phyloP scores from a whole-genome alignment of 345 rosid species.

The Capsella bursapastoris region DNA sequence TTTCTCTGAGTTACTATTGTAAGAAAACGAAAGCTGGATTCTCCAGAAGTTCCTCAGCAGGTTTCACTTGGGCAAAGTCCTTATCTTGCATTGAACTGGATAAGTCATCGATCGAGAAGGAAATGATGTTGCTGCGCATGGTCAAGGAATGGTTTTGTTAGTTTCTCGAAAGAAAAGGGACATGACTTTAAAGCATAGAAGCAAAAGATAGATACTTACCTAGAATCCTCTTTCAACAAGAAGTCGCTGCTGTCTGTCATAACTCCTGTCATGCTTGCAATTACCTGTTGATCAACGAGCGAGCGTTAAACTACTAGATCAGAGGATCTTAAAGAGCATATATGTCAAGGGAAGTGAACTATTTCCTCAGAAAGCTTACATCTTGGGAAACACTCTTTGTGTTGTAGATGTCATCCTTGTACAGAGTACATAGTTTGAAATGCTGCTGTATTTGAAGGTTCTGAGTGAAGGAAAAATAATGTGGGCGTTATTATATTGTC shows the following conservation, averaged over 20 bases:
- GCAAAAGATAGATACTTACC: constrained; percentile 47
- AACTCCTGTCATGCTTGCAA: constrained; percentile 88
- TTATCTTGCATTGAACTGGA: constrained; percentile 79
- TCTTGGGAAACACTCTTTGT: constrained; percentile 84
- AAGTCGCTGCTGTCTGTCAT: constrained; percentile 91
- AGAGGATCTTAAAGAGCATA: constrained; percentile 4
- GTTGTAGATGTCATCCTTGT: constrained; percentile 96
- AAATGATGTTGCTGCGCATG: constrained; percentile 56
- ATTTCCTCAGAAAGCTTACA: constrained; percentile 54
- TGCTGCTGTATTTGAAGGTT: constrained; percentile 89
- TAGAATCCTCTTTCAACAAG: constrained; percentile 87
- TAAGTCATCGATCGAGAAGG: constrained; percentile 84
- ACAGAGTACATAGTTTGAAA: constrained; percentile 87
- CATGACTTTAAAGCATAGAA: constrained; percentile 9
- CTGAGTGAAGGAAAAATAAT: constrained; percentile 45
- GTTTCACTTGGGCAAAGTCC: constrained; percentile 77
- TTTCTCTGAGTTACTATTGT: constrained; percentile 30
- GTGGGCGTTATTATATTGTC: constrained; percentile 7
- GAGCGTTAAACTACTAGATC: constrained; percentile 1
- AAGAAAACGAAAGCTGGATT: constrained; percentile 86
- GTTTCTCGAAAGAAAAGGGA: constrained; percentile 15
- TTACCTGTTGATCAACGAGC: constrained; percentile 56
- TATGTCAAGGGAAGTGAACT: neutral
- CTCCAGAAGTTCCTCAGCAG: constrained; percentile 80
- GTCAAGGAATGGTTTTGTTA: constrained; percentile 15